Percentiles rank a stretch among this genome's conserved stretches.
Conservation (phyloP, 1,284 basidiomycete species). For the Marasmius tenuissimus region DNA sequence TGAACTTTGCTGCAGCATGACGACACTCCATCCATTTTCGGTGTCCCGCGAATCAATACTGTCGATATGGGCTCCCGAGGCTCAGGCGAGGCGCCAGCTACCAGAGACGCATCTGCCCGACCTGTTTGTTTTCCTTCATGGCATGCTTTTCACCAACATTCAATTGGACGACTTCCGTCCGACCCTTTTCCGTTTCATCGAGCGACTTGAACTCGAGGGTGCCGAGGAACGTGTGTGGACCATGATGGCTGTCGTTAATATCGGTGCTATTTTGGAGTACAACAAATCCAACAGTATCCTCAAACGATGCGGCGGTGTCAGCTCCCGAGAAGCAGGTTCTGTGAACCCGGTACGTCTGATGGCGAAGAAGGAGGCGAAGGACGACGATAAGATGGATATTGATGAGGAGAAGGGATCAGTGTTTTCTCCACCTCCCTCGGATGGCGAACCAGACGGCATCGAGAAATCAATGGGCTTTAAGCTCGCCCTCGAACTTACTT, state of each 20-base stretch:
- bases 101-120: slow-evolving; percentile 81
- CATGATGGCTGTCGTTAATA: slow-evolving; percentile 90
- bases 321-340: slow-evolving; percentile 34
- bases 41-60: slow-evolving; percentile 88
- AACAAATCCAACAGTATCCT: slow-evolving; percentile 77
- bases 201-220: slow-evolving; percentile 80
- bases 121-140: slow-evolving; percentile 90
- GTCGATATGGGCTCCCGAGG: slow-evolving; percentile 76
- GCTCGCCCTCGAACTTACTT: slow-evolving; percentile 78
- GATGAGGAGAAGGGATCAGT: slow-evolving; percentile 46
- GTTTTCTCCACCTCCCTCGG: slow-evolving; percentile 38
- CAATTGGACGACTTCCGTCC: slow-evolving; percentile 89
- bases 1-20: slow-evolving; percentile 56
- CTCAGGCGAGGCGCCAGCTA: slow-evolving; percentile 69
- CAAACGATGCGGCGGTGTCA: slow-evolving; percentile 52
- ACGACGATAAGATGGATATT: slow-evolving; percentile 56
- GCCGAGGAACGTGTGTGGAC: slow-evolving; percentile 90
- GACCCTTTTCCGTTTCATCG: slow-evolving; percentile 82
- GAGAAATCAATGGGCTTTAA: slow-evolving; percentile 67
- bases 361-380: slow-evolving; percentile 35
- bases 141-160: slow-evolving; percentile 94
- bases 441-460: slow-evolving; percentile 26
- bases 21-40: slow-evolving; percentile 84
- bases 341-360: slow-evolving; percentile 44
- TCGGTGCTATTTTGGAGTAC: slow-evolving; percentile 85